Evolutionary conservation across 1,284 basidiomycete genomes (phyloP).

Genomic region (Neonothopanus nambi): DNA sequence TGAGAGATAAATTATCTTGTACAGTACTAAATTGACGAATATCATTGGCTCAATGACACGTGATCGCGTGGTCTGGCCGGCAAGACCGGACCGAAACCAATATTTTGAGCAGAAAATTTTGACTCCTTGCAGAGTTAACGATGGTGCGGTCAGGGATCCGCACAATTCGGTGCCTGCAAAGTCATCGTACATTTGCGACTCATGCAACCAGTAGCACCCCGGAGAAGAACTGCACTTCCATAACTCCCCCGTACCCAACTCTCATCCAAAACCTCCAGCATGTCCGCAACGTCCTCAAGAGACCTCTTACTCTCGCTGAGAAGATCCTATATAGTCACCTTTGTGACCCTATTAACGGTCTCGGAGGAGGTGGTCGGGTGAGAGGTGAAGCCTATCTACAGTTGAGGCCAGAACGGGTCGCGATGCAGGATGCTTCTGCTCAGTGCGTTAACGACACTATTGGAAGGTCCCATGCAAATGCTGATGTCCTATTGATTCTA

Average conservation of each 20-base stretch:
- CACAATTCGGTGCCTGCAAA: background rate
- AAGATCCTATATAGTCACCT: constrained; percentile 98
- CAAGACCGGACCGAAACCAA: background rate
- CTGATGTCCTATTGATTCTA: constrained; percentile 28
- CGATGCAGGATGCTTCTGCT: constrained; percentile 99
- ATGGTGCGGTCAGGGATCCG: constrained; percentile 7
- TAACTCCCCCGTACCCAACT: constrained; percentile 86
- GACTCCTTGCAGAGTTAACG: background rate
- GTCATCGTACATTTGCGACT: constrained; percentile 47
- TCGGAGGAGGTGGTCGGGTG: constrained; percentile 56
- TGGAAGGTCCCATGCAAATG: background rate
- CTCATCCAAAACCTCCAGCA: constrained; percentile 76
- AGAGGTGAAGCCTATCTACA: constrained; percentile 92
- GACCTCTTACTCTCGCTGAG: constrained; percentile 90
- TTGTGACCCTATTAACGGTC: constrained; percentile 58
- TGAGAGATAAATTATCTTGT: no score
- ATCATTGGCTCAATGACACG: background rate
- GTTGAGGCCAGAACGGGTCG: constrained; percentile 90
- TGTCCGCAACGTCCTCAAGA: constrained; percentile 72
- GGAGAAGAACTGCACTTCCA: constrained; percentile 74
- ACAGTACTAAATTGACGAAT: no score
- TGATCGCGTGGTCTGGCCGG: background rate
- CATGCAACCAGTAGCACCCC: constrained; percentile 39
- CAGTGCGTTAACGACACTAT: constrained; percentile 58
- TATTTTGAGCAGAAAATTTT: background rate